Percentiles rank a stretch among this genome's conserved stretches.
Conservation (phyloP, 108 stramenopile species). For the Skeletonema marinoi region DNA sequence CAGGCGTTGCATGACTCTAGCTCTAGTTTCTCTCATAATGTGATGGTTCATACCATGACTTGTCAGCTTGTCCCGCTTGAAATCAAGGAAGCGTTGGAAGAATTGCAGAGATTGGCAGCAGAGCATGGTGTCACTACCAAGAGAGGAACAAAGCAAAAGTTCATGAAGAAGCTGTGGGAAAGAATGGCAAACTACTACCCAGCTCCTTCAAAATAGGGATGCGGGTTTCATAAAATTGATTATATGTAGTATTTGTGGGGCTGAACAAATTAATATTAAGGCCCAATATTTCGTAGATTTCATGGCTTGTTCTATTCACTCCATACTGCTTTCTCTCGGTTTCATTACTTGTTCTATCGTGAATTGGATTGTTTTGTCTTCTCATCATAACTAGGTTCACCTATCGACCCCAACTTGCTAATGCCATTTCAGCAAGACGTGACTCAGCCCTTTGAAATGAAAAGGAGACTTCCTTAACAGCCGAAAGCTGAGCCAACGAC, state of each 20-base stretch:
- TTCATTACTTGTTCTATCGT: no score
- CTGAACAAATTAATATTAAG: background rate
- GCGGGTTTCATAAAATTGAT: background rate
- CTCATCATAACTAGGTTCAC: background rate
- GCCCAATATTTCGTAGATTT: no score
- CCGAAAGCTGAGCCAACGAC: constrained; percentile 48
- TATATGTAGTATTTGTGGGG: background rate
- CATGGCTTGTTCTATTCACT: no score
- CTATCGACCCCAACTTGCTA: constrained; percentile 24
- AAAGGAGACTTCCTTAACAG: constrained; percentile 49
- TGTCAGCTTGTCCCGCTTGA: no score
- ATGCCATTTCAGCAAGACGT: constrained; percentile 41
- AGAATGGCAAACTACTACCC: background rate
- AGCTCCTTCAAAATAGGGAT: background rate
- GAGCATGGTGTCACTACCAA: no score
- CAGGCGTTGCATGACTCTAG: no score
- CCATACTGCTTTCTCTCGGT: no score
- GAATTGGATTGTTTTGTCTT: background rate
- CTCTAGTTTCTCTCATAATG: background rate
- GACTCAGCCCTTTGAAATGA: constrained; percentile 50
- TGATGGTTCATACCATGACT: constrained; percentile 1
- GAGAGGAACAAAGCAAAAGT: no score
- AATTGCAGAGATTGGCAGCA: no score
- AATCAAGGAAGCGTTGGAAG: no score
- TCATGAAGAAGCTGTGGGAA: constrained; percentile 14